These are phyloP conservation scores for Microsporum canis DNA, from an alignment of 2,329 filamentous ascomycete species.

Conservation along the genomic window DNA sequence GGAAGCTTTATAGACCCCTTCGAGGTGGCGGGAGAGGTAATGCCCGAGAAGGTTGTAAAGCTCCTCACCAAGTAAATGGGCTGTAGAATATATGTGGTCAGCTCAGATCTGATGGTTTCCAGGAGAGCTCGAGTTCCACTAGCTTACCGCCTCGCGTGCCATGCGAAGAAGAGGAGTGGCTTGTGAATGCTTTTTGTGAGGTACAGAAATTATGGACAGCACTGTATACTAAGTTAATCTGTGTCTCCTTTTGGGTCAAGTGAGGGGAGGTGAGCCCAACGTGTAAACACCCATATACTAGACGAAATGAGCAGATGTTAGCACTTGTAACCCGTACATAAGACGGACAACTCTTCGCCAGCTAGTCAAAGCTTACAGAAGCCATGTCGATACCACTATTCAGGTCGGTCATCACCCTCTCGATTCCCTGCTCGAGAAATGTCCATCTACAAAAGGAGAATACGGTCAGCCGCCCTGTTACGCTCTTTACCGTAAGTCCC, in stretches of 20 bases:
- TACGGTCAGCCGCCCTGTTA: background rate
- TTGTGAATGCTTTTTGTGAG: conserved; percentile 76
- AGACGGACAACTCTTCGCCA: background rate
- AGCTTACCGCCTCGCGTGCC: conserved; percentile 59
- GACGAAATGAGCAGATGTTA: conserved; percentile 9
- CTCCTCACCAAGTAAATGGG: conserved; percentile 89
- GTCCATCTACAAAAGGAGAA: conserved; percentile 53
- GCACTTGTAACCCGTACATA: background rate
- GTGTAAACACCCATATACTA: conserved; percentile 96
- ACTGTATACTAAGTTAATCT: conserved; percentile 30
- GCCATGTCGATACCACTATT: conserved; percentile 89
- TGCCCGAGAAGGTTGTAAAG: conserved; percentile 83
- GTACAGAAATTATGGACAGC: conserved; percentile 99
- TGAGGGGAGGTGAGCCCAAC: conserved; percentile 35
- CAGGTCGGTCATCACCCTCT: conserved; percentile 85
- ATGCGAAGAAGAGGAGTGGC: conserved; percentile 39
- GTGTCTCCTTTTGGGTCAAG: background rate
- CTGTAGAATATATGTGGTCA: conserved; percentile 35
- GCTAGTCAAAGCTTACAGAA: conserved; percentile 45
- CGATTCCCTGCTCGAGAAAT: conserved; percentile 78
- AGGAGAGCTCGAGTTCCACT: conserved; percentile 4
- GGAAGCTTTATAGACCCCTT: conserved; percentile 58
- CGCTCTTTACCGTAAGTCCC: background rate
- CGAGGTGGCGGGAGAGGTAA: conserved; percentile 70
- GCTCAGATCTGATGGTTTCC: conserved; percentile 2